phyloP scores from a whole-genome alignment of 352 stramenopile species.

The Phytophthora sojae region DNA sequence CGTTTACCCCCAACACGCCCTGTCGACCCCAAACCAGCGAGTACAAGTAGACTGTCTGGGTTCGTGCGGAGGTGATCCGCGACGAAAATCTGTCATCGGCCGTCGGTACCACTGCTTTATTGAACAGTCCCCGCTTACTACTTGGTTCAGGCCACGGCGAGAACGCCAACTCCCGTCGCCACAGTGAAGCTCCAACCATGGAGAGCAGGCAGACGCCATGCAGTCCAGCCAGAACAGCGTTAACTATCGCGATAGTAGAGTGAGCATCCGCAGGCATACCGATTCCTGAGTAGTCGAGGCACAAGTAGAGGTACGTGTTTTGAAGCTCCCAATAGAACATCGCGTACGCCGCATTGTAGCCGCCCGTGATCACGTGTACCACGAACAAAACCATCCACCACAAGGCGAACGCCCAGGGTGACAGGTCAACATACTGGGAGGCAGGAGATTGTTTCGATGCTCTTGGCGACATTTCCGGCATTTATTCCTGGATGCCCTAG shows the following conservation, averaged over 20 bases:
- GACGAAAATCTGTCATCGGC: background rate
- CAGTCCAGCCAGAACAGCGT: slow-evolving; percentile 23
- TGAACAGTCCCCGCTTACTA: background rate
- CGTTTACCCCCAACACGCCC: background rate
- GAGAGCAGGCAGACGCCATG: slow-evolving; percentile 21
- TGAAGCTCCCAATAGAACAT: slow-evolving; percentile 31
- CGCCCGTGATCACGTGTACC: slow-evolving; percentile 15
- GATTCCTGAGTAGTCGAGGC: slow-evolving; percentile 30
- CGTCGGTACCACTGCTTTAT: background rate
- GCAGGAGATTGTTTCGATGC: background rate
- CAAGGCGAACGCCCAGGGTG: slow-evolving; percentile 2
- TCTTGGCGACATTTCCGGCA: no score
- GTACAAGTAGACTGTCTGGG: background rate
- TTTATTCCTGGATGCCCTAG: no score
- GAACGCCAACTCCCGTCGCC: slow-evolving; percentile 17
- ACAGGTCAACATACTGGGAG: slow-evolving; percentile 1
- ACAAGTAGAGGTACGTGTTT: slow-evolving; percentile 19
- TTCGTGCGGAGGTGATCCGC: background rate
- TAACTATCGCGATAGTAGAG: slow-evolving; percentile 18
- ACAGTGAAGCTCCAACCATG: slow-evolving; percentile 15
- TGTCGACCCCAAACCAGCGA: background rate
- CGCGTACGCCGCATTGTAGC: slow-evolving; percentile 25
- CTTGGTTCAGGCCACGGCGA: background rate
- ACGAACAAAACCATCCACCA: slow-evolving; percentile 17
- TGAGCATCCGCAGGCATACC: slow-evolving; percentile 24